Evolutionary conservation across 2,329 filamentous ascomycete species (phyloP).

Genomic region (Trichoderma sp.): DNA sequence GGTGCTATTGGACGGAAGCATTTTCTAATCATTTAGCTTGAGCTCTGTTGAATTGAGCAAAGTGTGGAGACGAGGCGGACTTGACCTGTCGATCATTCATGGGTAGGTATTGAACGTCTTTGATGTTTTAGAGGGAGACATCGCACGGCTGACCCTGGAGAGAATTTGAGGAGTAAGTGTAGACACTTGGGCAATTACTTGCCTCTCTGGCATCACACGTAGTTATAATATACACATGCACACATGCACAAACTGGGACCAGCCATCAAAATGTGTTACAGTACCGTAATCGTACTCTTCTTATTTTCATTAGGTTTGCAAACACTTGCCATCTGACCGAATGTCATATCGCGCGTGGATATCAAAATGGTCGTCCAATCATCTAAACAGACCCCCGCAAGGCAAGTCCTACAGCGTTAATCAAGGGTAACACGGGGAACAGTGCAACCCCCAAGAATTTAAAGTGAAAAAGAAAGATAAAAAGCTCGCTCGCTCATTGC

Average conservation of each 20-base stretch:
- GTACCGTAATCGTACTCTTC: conserved; percentile 36
- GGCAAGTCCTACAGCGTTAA: conserved; percentile 25
- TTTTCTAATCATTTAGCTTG: not conserved
- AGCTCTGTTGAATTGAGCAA: not conserved
- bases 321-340: conserved; percentile 37
- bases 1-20: not conserved
- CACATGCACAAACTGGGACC: not conserved
- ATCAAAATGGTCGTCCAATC: conserved; percentile 42
- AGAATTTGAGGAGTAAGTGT: not conserved
- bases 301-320: conserved; percentile 31
- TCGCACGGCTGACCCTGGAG: not conserved
- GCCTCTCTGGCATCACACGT: not conserved
- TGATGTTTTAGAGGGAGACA: not conserved
- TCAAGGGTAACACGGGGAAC: conserved; percentile 15
- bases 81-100: not conserved
- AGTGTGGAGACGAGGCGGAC: not conserved
- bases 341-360: conserved; percentile 36
- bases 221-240: not conserved
- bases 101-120: not conserved
- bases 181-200: not conserved
- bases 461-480: not conserved
- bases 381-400: conserved; percentile 30
- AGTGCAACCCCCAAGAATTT: conserved; percentile 4
- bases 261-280: not conserved
- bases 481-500: not conserved